Evolutionary conservation across 176 grass and related monocot genomes (phyloP).

Genomic region (Oryza glaberrima): DNA sequence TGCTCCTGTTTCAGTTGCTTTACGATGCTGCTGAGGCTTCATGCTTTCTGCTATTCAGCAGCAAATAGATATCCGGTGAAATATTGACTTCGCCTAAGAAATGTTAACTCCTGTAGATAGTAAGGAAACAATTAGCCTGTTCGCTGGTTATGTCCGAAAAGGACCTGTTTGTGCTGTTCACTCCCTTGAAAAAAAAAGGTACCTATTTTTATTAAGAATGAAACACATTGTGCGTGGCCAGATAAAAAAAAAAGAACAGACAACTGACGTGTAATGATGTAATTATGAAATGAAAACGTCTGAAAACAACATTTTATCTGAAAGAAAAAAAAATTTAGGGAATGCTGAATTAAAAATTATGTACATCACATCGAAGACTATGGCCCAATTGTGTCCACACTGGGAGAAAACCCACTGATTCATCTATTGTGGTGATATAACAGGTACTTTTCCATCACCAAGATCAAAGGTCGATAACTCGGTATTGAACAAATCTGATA

Average conservation of each 20-base stretch:
- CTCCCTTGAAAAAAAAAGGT: not conserved
- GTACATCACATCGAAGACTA: not conserved
- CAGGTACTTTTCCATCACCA: not conserved
- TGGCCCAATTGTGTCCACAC: not conserved
- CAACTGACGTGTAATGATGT: not conserved
- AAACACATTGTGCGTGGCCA: too few relatives aligned
- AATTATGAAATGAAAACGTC: constrained; percentile 14
- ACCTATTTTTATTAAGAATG: not conserved
- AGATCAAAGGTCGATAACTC: not conserved
- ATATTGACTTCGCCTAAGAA: constrained; percentile 20
- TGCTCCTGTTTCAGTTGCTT: constrained; percentile 45
- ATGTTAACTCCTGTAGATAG: constrained; percentile 11
- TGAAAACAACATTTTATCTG: not conserved
- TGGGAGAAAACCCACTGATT: not conserved
- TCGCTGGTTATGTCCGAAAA: not conserved
- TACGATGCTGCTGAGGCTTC: constrained; percentile 48
- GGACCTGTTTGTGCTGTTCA: not conserved
- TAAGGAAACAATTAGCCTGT: not conserved
- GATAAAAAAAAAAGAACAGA: not conserved
- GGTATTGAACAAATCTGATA: not conserved
- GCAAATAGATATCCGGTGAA: constrained; percentile 3
- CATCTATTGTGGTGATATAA: not conserved
- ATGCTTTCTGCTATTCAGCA: constrained; percentile 33
- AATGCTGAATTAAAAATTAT: not conserved
- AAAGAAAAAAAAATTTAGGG: not conserved